A percentile compares a stretch with the other conserved stretches of the same genome.
These are phyloP conservation scores for Geopyxis carbonaria DNA, from an alignment of 495 filamentous ascomycete species.

Conservation along the genomic window DNA sequence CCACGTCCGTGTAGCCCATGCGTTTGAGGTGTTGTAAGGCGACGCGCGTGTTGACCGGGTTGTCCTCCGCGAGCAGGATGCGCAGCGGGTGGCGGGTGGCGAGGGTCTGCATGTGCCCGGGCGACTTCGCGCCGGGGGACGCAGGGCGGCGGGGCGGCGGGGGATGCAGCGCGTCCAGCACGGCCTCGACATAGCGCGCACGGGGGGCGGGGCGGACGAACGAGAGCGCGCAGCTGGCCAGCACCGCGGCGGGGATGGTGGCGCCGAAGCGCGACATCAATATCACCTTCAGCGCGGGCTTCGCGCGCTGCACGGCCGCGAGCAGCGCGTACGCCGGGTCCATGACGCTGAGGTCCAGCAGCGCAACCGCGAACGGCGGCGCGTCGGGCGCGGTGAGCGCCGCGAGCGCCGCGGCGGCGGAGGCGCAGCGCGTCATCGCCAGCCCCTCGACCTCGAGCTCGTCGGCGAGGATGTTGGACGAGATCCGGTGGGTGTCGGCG, in stretches of 20 bases:
- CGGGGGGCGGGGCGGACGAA: constrained; percentile 23
- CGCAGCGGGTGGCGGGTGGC: constrained; percentile 21
- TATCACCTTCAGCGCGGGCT: constrained; percentile 18
- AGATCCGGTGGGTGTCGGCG: constrained; percentile 21
- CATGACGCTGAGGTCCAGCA: constrained; percentile 22
- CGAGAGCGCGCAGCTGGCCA: constrained; percentile 18
- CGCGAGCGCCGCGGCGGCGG: constrained; percentile 11
- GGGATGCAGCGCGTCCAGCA: constrained; percentile 19
- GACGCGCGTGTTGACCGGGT: constrained; percentile 23
- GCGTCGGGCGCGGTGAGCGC: constrained; percentile 9
- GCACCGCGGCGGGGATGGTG: constrained; percentile 11
- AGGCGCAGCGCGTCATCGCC: constrained; percentile 10
- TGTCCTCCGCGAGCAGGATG: constrained; percentile 23
- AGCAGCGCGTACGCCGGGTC: constrained; percentile 19
- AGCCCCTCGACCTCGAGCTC: constrained; percentile 24
- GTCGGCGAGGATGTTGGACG: constrained; percentile 23
- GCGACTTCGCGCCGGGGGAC: constrained; percentile 12
- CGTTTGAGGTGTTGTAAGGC: constrained; percentile 23
- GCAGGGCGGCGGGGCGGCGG: constrained; percentile 8
- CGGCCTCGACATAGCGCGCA: constrained; percentile 19
- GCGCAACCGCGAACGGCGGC: constrained; percentile 19
- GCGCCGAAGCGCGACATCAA: constrained; percentile 24
- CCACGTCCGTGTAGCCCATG: constrained; percentile 24
- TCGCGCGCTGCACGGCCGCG: constrained; percentile 18
- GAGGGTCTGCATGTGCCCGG: constrained; percentile 20